Percentiles rank a stretch among this genome's conserved stretches.
phyloP scores from a whole-genome alignment of 371 early-diverging fungal genomes.

The Mortierella sp. region DNA sequence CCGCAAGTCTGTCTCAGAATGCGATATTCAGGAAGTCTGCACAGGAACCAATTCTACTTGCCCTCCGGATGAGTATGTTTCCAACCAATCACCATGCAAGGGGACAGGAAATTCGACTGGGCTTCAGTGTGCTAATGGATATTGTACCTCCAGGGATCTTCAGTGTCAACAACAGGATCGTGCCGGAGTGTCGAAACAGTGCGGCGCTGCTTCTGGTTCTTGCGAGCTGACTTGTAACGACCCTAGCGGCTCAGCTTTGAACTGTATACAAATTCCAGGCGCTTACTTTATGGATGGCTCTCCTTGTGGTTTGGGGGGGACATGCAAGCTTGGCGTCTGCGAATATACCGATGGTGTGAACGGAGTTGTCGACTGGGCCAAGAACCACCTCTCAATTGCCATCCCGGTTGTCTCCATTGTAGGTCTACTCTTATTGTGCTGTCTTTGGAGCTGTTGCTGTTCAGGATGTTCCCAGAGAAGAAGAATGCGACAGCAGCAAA shows the following conservation, averaged over 20 bases:
- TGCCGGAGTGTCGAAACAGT: constrained; percentile 57
- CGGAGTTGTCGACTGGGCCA: constrained; percentile 62
- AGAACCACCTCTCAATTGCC: constrained; percentile 60
- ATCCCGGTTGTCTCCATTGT: constrained; percentile 67
- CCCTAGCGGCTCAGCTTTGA: constrained; percentile 59
- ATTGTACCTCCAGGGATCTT: constrained; percentile 88
- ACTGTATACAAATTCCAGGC: constrained; percentile 82
- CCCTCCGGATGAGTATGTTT: constrained; percentile 76
- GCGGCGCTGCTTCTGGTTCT: constrained; percentile 58
- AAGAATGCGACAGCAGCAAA: constrained; percentile 11
- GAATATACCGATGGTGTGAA: constrained; percentile 57
- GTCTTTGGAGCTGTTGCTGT: constrained; percentile 65
- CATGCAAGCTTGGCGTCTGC: constrained; percentile 67
- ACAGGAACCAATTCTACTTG: constrained; percentile 80
- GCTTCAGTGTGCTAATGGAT: constrained; percentile 86
- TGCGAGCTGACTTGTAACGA: constrained; percentile 79
- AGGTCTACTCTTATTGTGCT: constrained; percentile 63
- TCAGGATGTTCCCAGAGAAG: constrained; percentile 28
- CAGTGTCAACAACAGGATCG: constrained; percentile 80
- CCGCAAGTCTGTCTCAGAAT: constrained; percentile 79
- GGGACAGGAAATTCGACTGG: constrained; percentile 38
- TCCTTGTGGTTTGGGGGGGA: constrained; percentile 83
- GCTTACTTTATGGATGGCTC: constrained; percentile 88
- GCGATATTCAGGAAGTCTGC: constrained; percentile 89
- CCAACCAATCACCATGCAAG: constrained; percentile 78